Evolutionary conservation across 371 early-diverging fungal species (phyloP).

Genomic region (Dichotomocladium elegans): DNA sequence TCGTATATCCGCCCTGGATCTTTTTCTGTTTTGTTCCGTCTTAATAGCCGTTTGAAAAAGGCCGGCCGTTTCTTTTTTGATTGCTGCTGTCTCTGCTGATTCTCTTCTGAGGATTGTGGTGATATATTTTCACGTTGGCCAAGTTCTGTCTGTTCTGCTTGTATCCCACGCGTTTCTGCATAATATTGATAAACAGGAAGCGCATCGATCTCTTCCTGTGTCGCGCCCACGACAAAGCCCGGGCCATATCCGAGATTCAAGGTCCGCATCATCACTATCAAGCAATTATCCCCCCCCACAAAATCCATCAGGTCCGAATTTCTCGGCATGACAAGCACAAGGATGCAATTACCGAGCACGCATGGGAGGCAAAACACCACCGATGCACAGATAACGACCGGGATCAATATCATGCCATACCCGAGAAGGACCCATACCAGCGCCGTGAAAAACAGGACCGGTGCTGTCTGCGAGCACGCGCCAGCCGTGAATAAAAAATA

Average conservation of each 20-base stretch:
- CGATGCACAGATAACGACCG: conserved; percentile 54
- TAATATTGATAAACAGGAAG: conserved; percentile 43
- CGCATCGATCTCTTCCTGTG: conserved; percentile 49
- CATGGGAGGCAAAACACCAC: conserved; percentile 63
- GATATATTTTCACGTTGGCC: background rate
- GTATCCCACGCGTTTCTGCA: background rate
- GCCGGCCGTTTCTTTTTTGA: background rate
- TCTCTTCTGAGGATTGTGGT: background rate
- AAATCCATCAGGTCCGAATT: too few relatives aligned
- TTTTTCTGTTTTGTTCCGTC: conserved; percentile 3
- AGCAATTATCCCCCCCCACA: background rate
- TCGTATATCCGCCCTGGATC: conserved; percentile 12
- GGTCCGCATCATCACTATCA: conserved; percentile 43
- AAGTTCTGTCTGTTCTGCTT: background rate
- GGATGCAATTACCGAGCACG: conserved; percentile 30
- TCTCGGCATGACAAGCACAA: too few relatives aligned
- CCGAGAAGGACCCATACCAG: conserved; percentile 62
- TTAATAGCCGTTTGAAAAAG: background rate
- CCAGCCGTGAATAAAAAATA: conserved; percentile 57
- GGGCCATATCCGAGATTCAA: conserved; percentile 47
- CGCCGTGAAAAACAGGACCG: conserved; percentile 52
- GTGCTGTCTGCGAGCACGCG: conserved; percentile 40
- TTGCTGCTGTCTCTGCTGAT: background rate
- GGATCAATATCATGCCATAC: conserved; percentile 60
- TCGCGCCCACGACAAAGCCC: conserved; percentile 50